A percentile compares a stretch with the other conserved stretches of the same genome.
Conservation (phyloP, 345 rosid genomes). For the Chamaenerion angustifolium region DNA sequence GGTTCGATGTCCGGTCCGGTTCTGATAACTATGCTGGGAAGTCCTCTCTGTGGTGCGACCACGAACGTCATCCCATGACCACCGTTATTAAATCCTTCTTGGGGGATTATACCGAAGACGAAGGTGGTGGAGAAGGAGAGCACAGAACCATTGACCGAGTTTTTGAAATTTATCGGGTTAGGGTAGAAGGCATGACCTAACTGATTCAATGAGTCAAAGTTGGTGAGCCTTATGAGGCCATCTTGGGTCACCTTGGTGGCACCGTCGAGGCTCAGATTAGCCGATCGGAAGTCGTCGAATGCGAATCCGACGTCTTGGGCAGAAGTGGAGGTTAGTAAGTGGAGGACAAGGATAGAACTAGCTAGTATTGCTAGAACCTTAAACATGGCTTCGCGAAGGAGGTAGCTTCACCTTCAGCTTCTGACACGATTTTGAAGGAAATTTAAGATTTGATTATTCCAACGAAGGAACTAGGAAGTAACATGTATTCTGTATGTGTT, state of each 20-base stretch:
- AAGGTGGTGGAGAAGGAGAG: slow-evolving; percentile 39
- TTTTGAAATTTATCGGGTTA: slow-evolving; percentile 20
- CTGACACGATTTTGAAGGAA: no score
- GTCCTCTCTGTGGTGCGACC: slow-evolving; percentile 30
- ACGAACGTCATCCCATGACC: slow-evolving; percentile 56
- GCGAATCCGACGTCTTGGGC: not conserved
- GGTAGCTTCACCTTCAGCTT: no score
- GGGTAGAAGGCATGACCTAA: slow-evolving; percentile 40
- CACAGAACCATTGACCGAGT: slow-evolving; percentile 14
- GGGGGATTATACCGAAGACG: slow-evolving; percentile 39
- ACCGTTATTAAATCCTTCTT: slow-evolving; percentile 10
- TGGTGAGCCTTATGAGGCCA: slow-evolving; percentile 40
- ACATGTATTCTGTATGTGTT: no score
- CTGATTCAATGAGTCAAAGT: slow-evolving; percentile 13
- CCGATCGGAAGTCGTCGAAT: slow-evolving; percentile 6
- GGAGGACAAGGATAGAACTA: no score
- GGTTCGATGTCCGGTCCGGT: no score
- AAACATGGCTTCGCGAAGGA: no score
- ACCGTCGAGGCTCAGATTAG: slow-evolving; percentile 28
- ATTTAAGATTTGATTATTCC: no score
- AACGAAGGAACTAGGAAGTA: no score
- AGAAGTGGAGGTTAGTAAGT: no score
- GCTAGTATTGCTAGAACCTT: no score
- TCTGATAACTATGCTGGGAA: no score
- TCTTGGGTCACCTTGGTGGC: slow-evolving; percentile 12